A percentile compares a stretch with the other conserved stretches of the same genome.
Evolutionary conservation across 164 flowering plant genomes (phyloP).

Genomic region (Houttuynia cordata): DNA sequence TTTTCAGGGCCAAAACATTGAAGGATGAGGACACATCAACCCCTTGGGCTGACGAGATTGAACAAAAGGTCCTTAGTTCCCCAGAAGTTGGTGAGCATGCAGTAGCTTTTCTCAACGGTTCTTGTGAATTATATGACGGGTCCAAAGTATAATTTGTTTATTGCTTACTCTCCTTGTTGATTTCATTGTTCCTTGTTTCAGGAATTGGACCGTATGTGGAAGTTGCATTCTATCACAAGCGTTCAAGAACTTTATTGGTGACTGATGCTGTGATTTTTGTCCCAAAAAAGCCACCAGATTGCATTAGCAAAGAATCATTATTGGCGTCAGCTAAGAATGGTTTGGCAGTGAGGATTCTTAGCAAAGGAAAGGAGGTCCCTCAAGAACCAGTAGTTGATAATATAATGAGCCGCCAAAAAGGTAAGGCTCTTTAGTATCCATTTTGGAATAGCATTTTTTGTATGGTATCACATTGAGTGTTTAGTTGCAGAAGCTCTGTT

Average conservation of each 20-base stretch:
- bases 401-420: constrained; percentile 66
- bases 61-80: constrained; percentile 85
- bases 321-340: constrained; percentile 88
- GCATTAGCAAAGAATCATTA: constrained; percentile 75
- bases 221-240: constrained; percentile 90
- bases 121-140: neutral
- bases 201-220: constrained; percentile 99
- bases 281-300: constrained; percentile 82
- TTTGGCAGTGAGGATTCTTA: constrained; percentile 79
- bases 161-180: neutral
- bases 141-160: neutral
- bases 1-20: constrained; percentile 72
- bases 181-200: constrained; percentile 15
- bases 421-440: constrained; percentile 18
- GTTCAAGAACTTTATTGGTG: constrained; percentile 61
- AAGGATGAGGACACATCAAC: constrained; percentile 58
- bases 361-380: constrained; percentile 81
- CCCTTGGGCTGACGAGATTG: constrained; percentile 89
- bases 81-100: constrained; percentile 84
- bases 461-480: neutral
- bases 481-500: neutral
- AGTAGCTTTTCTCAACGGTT: no score
- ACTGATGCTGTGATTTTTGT: constrained; percentile 97
- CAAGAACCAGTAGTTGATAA: constrained; percentile 79
- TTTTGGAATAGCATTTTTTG: neutral